A percentile compares a stretch with the other conserved stretches of the same genome.
These are phyloP conservation scores for Clarireedia homoeocarpa DNA, from an alignment of 2,329 filamentous ascomycete genomes.

Conservation along the genomic window DNA sequence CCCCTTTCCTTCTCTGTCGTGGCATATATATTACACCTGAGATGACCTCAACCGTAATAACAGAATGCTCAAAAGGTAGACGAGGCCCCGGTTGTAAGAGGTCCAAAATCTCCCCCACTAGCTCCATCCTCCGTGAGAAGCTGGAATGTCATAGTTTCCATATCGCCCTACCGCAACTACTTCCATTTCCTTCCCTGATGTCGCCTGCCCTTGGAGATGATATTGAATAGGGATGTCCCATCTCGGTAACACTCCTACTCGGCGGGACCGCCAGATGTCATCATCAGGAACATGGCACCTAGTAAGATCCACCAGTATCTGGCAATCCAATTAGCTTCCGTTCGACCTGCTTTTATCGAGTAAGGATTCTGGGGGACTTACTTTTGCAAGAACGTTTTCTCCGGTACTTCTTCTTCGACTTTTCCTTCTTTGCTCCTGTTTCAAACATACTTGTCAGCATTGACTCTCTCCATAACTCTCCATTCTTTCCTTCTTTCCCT, in stretches of 20 bases:
- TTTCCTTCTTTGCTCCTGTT: constrained; percentile 45
- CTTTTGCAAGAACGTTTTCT: constrained; percentile 63
- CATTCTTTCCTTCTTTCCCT: not conserved
- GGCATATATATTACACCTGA: no score
- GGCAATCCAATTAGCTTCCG: not conserved
- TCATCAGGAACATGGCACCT: constrained; percentile 44
- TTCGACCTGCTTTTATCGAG: no score
- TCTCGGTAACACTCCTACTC: constrained; percentile 28
- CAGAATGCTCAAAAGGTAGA: no score
- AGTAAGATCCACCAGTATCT: constrained; percentile 58
- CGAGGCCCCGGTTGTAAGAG: no score
- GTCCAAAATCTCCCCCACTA: no score
- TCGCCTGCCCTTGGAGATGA: not conserved
- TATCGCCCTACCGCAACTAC: no score
- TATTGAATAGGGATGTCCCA: not conserved
- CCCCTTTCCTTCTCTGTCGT: no score
- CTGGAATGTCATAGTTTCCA: no score
- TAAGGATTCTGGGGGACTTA: constrained; percentile 32
- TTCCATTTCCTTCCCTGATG: not conserved
- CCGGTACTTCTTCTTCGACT: constrained; percentile 44
- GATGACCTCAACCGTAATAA: no score
- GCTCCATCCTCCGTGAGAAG: no score
- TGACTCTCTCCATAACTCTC: not conserved
- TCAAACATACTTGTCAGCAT: no score
- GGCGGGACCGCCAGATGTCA: constrained; percentile 43